These are phyloP conservation scores for Spathaspora passalidarum DNA, from an alignment of 805 yeast species.

Conservation along the genomic window DNA sequence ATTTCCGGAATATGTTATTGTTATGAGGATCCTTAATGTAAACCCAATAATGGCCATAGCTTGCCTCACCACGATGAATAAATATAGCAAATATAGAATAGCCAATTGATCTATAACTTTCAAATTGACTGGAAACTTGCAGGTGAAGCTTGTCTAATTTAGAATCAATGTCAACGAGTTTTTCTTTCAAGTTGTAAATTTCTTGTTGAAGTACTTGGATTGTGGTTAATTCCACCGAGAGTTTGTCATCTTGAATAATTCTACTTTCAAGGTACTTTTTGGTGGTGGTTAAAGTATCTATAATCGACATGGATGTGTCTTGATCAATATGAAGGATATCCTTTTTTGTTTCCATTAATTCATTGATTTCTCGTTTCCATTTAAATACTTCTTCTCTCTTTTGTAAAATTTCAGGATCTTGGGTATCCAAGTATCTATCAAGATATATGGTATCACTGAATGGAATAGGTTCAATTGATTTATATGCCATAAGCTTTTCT, in stretches of 20 bases:
- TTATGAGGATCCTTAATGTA: conserved; percentile 76
- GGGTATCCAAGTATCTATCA: conserved; percentile 82
- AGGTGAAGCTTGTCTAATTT: conserved; percentile 44
- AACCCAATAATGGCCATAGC: conserved; percentile 96
- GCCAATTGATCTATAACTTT: conserved; percentile 57
- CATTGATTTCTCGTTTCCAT: conserved; percentile 57
- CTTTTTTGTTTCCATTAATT: conserved; percentile 42
- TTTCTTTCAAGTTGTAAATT: conserved; percentile 44
- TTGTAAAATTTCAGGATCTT: conserved; percentile 48
- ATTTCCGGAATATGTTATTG: conserved; percentile 71
- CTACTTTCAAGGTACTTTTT: conserved; percentile 51
- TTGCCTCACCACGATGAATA: conserved; percentile 93
- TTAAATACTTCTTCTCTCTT: conserved; percentile 56
- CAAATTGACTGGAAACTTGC: conserved; percentile 59
- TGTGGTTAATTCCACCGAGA: conserved; percentile 44
- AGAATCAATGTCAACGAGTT: conserved; percentile 40
- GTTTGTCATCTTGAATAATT: conserved; percentile 28
- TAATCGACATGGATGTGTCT: conserved; percentile 27
- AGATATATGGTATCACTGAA: conserved; percentile 75
- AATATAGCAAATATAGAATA: conserved; percentile 88
- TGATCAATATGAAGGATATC: conserved; percentile 42
- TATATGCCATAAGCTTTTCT: conserved; percentile 67
- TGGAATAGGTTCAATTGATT: conserved; percentile 78
- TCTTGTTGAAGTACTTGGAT: conserved; percentile 47
- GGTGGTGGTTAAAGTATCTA: conserved; percentile 51